Evolutionary conservation across 2,329 filamentous ascomycete species (phyloP).

Genomic region (Chrysosporium keratinophilum): DNA sequence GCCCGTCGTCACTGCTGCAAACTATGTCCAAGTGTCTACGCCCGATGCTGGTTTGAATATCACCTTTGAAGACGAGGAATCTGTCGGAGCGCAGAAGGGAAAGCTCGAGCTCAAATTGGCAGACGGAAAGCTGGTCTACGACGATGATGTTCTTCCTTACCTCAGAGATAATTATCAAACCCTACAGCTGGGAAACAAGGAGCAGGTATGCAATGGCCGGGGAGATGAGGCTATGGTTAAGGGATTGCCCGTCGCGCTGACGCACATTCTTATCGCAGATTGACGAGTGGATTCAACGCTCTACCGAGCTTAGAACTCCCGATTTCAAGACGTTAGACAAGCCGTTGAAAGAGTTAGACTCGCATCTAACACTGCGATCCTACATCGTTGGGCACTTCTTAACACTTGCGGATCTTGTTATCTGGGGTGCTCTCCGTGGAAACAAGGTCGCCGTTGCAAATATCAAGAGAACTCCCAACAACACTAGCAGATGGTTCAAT

Average conservation of each 20-base stretch:
- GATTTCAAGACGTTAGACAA: conserved; percentile 20
- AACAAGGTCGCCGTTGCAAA: conserved; percentile 16
- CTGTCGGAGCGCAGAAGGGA: conserved; percentile 14
- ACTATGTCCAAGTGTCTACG: conserved; percentile 14
- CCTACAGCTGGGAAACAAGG: conserved; percentile 15
- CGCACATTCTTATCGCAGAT: conserved; percentile 9
- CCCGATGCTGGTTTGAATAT: conserved; percentile 13
- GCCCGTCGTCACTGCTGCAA: conserved; percentile 16
- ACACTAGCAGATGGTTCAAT: conserved; percentile 17
- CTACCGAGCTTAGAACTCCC: conserved; percentile 12
- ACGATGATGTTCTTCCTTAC: conserved; percentile 16
- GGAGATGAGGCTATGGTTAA: background rate
- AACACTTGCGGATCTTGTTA: conserved; percentile 18
- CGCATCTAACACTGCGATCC: conserved; percentile 19
- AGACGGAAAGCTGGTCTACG: conserved; percentile 14
- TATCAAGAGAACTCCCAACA: conserved; percentile 13
- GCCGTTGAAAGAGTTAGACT: conserved; percentile 19
- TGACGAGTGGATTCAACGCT: conserved; percentile 18
- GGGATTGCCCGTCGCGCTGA: background rate
- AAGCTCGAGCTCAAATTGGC: conserved; percentile 15
- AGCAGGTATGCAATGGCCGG: conserved; percentile 13
- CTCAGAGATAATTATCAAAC: conserved; percentile 14
- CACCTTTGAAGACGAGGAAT: conserved; percentile 16
- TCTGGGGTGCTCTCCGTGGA: conserved; percentile 20
- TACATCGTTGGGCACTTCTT: conserved; percentile 18